Evolutionary conservation across 257 asterid genomes (phyloP), one percentile per base, ranked within the genome.

Genomic region (Leonotis leonurus): DNA sequence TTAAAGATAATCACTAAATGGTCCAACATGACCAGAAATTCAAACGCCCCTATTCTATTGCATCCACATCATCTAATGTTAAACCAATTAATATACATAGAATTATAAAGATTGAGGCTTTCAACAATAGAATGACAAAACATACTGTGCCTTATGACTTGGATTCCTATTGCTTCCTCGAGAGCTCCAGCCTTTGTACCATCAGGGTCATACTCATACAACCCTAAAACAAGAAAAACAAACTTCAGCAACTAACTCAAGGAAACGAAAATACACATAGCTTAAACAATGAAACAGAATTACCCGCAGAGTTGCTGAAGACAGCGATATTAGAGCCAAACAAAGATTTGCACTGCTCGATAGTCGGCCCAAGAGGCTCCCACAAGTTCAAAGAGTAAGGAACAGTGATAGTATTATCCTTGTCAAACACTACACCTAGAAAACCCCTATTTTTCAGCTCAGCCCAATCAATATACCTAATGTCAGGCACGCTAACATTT

Each of bases 231-330:
- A 67, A 6, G 40, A 37, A 46, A 32, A 45, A 1, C 20, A 49
- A 20, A 63, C 58, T 52, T 56, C 14, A 69, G 53, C 53, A 52
- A 29, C 36, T 57, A 57, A 59, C 14, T 24, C 4, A 48, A 64
- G 33, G 16, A 39, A 41, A 58, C 48, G 33, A 43, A 61, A 56
- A 49, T 43, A 44, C 16, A 29, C 62, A 17, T 0, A 27, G 20
- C 37, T 1, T 2, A 58, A 37, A 37, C n/a, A 56, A 25, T 12
- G 9, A 45, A 44, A 3, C 17, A 37, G 57, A 43, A 35, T 69
- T 85, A 89, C 99, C 97, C 0, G 96, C 97, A 30, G 99, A 93
- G 71, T 93, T 93, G 70, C 97, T 93, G 66, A 83, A 87, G 5
- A 93, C 87, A 0, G 95, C 99, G 20, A 89, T 73, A 64, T 89